Conservation (phyloP, 2,329 filamentous ascomycete species). For the Phaeosphaeriaceae sp. region DNA sequence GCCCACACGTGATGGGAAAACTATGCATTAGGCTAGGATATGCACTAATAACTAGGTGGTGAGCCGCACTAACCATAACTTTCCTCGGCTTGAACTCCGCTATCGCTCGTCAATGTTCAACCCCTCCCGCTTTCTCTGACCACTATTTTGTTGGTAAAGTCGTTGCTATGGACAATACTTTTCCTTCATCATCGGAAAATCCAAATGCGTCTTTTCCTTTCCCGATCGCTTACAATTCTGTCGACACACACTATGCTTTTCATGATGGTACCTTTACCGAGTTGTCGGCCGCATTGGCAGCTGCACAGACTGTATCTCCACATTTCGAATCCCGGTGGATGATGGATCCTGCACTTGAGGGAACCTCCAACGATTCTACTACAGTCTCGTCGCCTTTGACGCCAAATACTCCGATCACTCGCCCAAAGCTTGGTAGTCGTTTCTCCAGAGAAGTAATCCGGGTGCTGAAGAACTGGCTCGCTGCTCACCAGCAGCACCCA, state of each 20-base stretch:
- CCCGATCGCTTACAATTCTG: neutral
- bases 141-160: no score
- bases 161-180: neutral
- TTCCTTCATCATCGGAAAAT: neutral
- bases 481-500: constrained; percentile 26
- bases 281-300: constrained; percentile 7
- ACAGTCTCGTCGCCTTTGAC: constrained; percentile 16
- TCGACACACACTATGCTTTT: neutral
- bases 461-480: constrained; percentile 33
- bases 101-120: no score
- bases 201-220: neutral
- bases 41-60: no score
- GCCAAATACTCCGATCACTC: constrained; percentile 10
- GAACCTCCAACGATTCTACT: constrained; percentile 19
- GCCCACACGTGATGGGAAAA: no score
- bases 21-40: no score
- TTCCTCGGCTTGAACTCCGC: no score
- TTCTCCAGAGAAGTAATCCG: constrained; percentile 33
- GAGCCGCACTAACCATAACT: no score
- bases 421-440: constrained; percentile 26
- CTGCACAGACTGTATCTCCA: constrained; percentile 4
- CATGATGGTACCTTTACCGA: constrained; percentile 4
- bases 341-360: neutral
- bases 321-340: constrained; percentile 9
- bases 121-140: no score